Base-by-base conservation (phyloP, 805 yeast species). In the Ogataea allantospora region DNA sequence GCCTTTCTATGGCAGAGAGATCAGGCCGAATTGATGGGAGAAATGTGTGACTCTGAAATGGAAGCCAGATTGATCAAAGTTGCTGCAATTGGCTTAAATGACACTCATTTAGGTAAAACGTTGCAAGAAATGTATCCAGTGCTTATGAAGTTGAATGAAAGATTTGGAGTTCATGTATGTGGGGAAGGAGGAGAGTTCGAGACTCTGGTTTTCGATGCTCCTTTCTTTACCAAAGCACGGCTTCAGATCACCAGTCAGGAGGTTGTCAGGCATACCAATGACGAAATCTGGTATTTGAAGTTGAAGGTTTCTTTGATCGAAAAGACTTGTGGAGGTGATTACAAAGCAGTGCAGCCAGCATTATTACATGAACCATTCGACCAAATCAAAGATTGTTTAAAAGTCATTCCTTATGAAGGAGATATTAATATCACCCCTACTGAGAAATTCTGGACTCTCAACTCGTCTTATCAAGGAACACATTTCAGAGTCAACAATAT, bases 111-210 rank as follows among this genome's bases (percentile, higher is more conserved):
- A 44, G 95, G 95, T 2, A 73, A 75, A 57, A 65, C 80, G 2
- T 65, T 93, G 28, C 74, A 69, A 4, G 74, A 84, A 44, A 66
- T 83, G 46, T 74, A 72, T 38, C 83, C 87, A 1, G 71, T 66
- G 0, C 60, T 93, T 55, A 46, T 67, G 9, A 66, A 66, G 26
- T 64, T 89, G 43, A 83, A 88, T 57, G 43, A 57, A 7, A 63
- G 67, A 59, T 89, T 77, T 62, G 95, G 89, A 2, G 85, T 89
- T 10, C 96, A 91, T 58, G 79, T 93, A 0, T 93, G 99, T 65
- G 99, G 99, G 10, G 99, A 93, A 67, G 99, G 99, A 22, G 99
- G 99, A 1, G 99, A 93, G 60, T 93, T 88, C 60, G 99, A 93
- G 59, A 83, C 96, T 0, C 66, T 91, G 49, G 98, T 91, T 2